Evolutionary conservation across 2,329 filamentous ascomycete genomes (phyloP).

Genomic region (Phyllosticta paracitricarpa): DNA sequence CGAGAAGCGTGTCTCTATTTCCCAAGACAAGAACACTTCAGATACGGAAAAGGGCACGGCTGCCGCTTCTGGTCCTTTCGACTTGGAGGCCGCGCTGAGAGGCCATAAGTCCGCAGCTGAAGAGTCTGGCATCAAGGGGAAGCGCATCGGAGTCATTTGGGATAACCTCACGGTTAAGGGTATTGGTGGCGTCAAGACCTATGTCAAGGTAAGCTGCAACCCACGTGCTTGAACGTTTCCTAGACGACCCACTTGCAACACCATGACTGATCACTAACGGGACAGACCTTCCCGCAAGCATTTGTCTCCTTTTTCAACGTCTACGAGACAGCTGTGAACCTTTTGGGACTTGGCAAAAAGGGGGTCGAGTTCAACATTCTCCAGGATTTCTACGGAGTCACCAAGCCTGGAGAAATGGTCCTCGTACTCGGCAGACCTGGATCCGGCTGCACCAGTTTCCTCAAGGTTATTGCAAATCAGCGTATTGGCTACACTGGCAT

Average conservation of each 20-base stretch:
- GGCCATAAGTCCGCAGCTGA: conserved; percentile 62
- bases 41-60: conserved; percentile 16
- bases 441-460: conserved; percentile 44
- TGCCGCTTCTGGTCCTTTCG: conserved; percentile 50
- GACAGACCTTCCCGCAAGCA: conserved; percentile 64
- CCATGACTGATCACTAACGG: not conserved
- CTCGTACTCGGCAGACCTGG: conserved; percentile 72
- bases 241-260: too few species aligned
- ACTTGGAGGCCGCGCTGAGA: conserved; percentile 64
- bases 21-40: conserved; percentile 23
- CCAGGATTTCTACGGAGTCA: conserved; percentile 53
- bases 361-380: conserved; percentile 64
- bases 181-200: conserved; percentile 63
- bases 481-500: conserved; percentile 50
- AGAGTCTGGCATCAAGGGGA: conserved; percentile 68
- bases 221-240: too few species aligned
- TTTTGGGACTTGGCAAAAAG: conserved; percentile 58
- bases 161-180: conserved; percentile 67
- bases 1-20: conserved; percentile 43
- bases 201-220: conserved; percentile 33
- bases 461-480: conserved; percentile 46
- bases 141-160: conserved; percentile 66
- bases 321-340: conserved; percentile 50
- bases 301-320: conserved; percentile 69
- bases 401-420: conserved; percentile 72